These are phyloP conservation scores for Cardamine occulta DNA, from an alignment of 345 rosid species.

Conservation along the genomic window DNA sequence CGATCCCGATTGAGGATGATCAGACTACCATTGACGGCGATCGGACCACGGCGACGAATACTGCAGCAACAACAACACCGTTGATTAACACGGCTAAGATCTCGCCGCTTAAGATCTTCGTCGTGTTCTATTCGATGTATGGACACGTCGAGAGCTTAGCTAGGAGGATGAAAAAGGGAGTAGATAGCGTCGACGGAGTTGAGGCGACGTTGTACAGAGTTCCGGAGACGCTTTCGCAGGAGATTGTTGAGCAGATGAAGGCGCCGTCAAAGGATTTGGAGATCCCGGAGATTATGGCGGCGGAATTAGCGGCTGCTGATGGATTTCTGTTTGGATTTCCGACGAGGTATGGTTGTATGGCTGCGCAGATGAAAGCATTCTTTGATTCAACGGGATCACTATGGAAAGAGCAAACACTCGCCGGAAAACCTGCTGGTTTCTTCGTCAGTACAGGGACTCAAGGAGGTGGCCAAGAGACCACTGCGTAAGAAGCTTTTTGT, in stretches of 20 bases:
- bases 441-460: conserved; percentile 84
- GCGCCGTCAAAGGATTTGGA: conserved; percentile 53
- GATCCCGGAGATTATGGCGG: conserved; percentile 59
- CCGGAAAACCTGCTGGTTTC: conserved; percentile 87
- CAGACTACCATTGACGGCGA: conserved; percentile 38
- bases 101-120: conserved; percentile 49
- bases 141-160: conserved; percentile 78
- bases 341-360: conserved; percentile 81
- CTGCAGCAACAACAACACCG: conserved; percentile 26
- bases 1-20: conserved; percentile 55
- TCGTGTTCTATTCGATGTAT: conserved; percentile 74
- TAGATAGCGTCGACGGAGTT: conserved; percentile 60
- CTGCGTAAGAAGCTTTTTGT: conserved; percentile 64
- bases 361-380: conserved; percentile 83
- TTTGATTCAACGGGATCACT: conserved; percentile 65
- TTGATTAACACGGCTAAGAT: conserved; percentile 19
- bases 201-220: conserved; percentile 62
- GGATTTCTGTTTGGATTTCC: conserved; percentile 77
- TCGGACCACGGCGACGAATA: conserved; percentile 25
- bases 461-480: conserved; percentile 93
- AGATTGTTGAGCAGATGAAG: conserved; percentile 62
- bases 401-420: conserved; percentile 75
- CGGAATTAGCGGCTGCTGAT: conserved; percentile 62
- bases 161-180: conserved; percentile 73
- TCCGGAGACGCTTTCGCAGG: conserved; percentile 62